Evolutionary conservation across 768 basidiomycete species (phyloP), one percentile per base, ranked within the genome.

Genomic region (Lepiota brunneoincarnata): DNA sequence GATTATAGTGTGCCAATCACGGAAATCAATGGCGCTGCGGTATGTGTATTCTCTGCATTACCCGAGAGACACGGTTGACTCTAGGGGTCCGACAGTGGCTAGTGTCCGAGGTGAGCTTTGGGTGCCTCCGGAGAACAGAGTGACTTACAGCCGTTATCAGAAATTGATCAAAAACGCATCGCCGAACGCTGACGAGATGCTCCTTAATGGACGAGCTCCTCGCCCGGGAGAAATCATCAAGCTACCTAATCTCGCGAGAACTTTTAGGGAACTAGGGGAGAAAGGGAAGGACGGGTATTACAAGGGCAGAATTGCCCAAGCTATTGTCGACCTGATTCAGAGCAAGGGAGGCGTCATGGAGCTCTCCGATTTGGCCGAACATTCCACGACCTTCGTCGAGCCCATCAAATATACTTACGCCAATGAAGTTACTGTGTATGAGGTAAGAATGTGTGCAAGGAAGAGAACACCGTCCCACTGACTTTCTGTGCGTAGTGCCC

Each of bases 231-330:
- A 98, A 66, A 78, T 95, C 60, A 82, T 92, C 72, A 82, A 77
- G 56, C 77, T 94, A 28, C 87, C 93, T 0, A 87, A 84, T 61
- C 80, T 99, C 7, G 96, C 90, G 0, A 71, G 76, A 63, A 96
- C 93, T 0, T 94, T 98, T 73, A 82, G 86, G 45, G 79, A 82
- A 43, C 75, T 98, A 7, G 91, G 84, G 0, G 78, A 82, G 57
- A 72, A 93, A 12, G 96, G 96, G 2, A 93, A 89, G 63, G 86
- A 88, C 53, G 97, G 96, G 0, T 99, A 93, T 69, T 99, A 99
- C 72, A 92, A 86, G 64, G 97, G 97, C 1, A 76, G 90, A 14
- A 69, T 98, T 14, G 97, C 97, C 0, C 76, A 95, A 66, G 91
- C 90, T 2, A 90, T 97, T 51, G 89, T 95, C 7, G 84, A 93